Evolutionary conservation across 2,329 filamentous ascomycete genomes (phyloP).

Genomic region (Trichothecium roseum): DNA sequence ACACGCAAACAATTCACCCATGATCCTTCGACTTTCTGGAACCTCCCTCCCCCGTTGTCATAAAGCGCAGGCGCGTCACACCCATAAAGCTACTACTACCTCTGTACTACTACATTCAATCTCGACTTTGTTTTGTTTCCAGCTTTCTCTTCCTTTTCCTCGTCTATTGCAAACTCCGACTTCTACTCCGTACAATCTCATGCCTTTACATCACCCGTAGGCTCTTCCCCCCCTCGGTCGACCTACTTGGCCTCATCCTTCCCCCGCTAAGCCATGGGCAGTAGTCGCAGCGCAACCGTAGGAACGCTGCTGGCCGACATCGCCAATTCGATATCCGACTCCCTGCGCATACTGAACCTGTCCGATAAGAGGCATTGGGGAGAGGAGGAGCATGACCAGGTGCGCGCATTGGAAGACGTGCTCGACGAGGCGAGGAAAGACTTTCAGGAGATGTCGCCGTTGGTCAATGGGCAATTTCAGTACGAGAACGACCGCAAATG

Average conservation of each 20-base stretch:
- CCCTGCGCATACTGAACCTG: constrained; percentile 42
- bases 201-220: neutral
- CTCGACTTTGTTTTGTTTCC: too few species aligned
- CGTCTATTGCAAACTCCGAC: neutral
- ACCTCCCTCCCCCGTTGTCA: too few species aligned
- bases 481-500: constrained; percentile 47
- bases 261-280: constrained; percentile 5
- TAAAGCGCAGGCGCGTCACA: too few species aligned
- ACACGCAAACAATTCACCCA: too few species aligned
- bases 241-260: too few species aligned
- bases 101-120: too few species aligned
- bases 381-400: constrained; percentile 48
- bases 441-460: constrained; percentile 45
- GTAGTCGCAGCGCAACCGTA: constrained; percentile 38
- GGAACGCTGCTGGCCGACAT: constrained; percentile 48
- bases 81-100: too few species aligned
- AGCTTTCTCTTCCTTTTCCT: neutral
- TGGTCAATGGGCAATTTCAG: constrained; percentile 46
- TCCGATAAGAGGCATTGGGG: constrained; percentile 50
- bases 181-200: neutral
- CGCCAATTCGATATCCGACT: constrained; percentile 41
- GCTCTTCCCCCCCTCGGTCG: neutral
- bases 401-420: constrained; percentile 41
- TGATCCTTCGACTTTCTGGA: too few species aligned
- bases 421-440: constrained; percentile 50